A percentile compares a stretch with the other conserved stretches of the same genome.
Conservation (phyloP, 2,329 filamentous ascomycete species). For the Parastagonospora nodorum region DNA sequence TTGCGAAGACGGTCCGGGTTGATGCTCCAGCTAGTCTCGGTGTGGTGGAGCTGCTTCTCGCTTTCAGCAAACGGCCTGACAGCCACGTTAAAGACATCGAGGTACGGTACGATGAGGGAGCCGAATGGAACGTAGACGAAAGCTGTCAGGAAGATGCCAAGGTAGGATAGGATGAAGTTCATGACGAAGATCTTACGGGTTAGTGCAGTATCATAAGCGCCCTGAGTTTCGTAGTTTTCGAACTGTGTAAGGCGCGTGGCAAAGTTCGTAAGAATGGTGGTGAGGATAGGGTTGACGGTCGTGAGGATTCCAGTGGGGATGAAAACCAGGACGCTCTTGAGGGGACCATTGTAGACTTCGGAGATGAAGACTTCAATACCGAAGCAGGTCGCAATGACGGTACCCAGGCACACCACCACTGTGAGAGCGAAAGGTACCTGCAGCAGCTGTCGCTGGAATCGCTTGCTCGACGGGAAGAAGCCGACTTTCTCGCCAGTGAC, state of each 20-base stretch:
- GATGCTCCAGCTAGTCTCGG: conserved; percentile 72
- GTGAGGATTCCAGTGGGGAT: conserved; percentile 88
- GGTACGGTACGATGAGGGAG: conserved; percentile 78
- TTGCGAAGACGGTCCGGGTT: conserved; percentile 82
- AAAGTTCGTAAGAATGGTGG: conserved; percentile 73
- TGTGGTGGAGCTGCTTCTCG: conserved; percentile 67
- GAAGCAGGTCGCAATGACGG: conserved; percentile 84
- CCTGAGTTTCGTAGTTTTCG: conserved; percentile 92
- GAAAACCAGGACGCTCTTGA: conserved; percentile 85
- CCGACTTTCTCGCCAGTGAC: conserved; percentile 80
- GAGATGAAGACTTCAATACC: conserved; percentile 95
- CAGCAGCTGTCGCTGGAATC: conserved; percentile 76
- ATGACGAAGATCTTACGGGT: conserved; percentile 94
- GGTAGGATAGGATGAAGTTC: conserved; percentile 95
- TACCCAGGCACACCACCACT: conserved; percentile 74
- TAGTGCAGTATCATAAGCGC: conserved; percentile 80
- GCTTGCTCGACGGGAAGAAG: conserved; percentile 76
- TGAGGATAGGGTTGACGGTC: conserved; percentile 77
- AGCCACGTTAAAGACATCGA: conserved; percentile 78
- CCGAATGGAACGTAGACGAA: conserved; percentile 96
- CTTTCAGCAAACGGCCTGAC: conserved; percentile 77
- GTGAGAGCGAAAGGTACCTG: conserved; percentile 83
- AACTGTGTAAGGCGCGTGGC: conserved; percentile 78
- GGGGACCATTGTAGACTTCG: conserved; percentile 87
- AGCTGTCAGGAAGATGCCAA: conserved; percentile 82